phyloP scores from a whole-genome alignment of 2,329 filamentous ascomycete genomes.

The Botrytis medusae region DNA sequence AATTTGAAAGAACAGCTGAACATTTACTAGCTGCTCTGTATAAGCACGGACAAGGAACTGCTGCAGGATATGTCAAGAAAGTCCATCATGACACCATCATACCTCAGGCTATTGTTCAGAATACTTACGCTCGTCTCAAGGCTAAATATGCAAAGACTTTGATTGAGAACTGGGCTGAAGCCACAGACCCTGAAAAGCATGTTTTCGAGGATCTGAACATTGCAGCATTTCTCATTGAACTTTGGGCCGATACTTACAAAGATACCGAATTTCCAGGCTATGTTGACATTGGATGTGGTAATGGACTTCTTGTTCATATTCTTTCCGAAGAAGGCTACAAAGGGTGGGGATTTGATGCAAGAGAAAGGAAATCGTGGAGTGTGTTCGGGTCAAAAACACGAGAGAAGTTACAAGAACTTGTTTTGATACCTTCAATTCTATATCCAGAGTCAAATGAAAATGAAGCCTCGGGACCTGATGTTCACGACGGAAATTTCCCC shows the following conservation, averaged over 20 bases:
- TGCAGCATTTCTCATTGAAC: slow-evolving; percentile 85
- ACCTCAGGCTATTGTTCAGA: slow-evolving; percentile 73
- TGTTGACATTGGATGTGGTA: slow-evolving; percentile 94
- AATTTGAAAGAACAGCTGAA: slow-evolving; percentile 65
- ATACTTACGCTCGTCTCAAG: slow-evolving; percentile 80
- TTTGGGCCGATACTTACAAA: slow-evolving; percentile 83
- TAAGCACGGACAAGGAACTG: slow-evolving; percentile 69
- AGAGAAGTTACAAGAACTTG: slow-evolving; percentile 54
- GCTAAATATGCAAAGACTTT: slow-evolving; percentile 70
- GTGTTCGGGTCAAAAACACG: slow-evolving; percentile 59
- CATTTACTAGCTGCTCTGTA: slow-evolving; percentile 67
- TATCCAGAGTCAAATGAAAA: slow-evolving; percentile 21
- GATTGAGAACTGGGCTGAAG: slow-evolving; percentile 77
- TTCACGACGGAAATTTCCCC: slow-evolving; percentile 66
- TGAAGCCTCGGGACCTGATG: slow-evolving; percentile 39
- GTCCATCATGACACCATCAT: slow-evolving; percentile 82
- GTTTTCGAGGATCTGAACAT: slow-evolving; percentile 94
- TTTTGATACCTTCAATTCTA: slow-evolving; percentile 55
- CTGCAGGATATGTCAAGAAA: slow-evolving; percentile 72
- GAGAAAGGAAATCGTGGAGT: slow-evolving; percentile 80
- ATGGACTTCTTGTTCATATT: slow-evolving; percentile 84
- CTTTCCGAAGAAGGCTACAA: slow-evolving; percentile 75
- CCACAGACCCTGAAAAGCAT: slow-evolving; percentile 84
- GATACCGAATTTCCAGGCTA: slow-evolving; percentile 72
- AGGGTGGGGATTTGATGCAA: slow-evolving; percentile 91